Evolutionary conservation across 495 filamentous ascomycete genomes (phyloP).

Genomic region (Xylaria cubensis): DNA sequence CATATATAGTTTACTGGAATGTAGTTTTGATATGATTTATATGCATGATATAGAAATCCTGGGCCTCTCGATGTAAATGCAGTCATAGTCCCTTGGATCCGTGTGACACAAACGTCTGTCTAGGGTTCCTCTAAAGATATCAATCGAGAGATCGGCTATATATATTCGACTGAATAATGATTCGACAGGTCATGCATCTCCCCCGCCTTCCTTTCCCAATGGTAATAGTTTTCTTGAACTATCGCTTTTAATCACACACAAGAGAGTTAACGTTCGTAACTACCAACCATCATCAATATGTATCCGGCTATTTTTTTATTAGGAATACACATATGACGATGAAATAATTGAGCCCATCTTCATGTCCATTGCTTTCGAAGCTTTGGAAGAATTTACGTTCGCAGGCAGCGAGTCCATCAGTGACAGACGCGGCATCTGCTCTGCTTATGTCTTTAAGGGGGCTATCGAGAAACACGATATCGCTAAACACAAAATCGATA

Average conservation of each 20-base stretch:
- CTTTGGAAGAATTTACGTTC: background rate
- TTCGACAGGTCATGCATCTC: no score
- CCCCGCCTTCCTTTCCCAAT: no score
- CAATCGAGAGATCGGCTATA: no score
- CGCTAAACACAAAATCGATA: background rate
- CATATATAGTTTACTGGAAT: no score
- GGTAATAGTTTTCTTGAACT: background rate
- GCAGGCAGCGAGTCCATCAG: background rate
- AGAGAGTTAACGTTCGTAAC: background rate
- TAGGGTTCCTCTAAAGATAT: no score
- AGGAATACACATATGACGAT: no score
- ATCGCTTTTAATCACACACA: background rate
- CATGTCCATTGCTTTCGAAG: background rate
- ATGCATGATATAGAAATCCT: no score
- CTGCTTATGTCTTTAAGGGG: background rate
- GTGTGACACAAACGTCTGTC: no score
- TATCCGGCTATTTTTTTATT: background rate
- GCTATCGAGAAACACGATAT: background rate
- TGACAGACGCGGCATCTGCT: background rate
- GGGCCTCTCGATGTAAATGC: no score
- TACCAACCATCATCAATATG: background rate
- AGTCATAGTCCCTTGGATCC: no score
- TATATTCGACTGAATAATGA: no score
- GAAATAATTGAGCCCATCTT: background rate
- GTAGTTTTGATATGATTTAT: no score